These are phyloP conservation scores for Aureobasidium sp. DNA, from an alignment of 2,329 filamentous ascomycete genomes.

Conservation along the genomic window DNA sequence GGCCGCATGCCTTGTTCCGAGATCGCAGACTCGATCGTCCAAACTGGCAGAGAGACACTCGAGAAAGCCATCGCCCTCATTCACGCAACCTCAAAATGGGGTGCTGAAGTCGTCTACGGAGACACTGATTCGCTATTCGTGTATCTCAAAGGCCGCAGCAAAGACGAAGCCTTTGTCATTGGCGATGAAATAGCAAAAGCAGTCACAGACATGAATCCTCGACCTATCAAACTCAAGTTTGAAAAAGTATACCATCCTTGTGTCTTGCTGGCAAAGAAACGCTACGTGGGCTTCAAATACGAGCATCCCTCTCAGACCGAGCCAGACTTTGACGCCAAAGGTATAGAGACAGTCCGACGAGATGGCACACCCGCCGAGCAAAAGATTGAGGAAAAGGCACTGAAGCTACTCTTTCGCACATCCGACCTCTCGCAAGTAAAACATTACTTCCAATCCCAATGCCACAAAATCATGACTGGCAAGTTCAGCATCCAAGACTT, in stretches of 20 bases:
- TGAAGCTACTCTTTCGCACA: slow-evolving; percentile 85
- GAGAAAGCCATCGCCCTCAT: slow-evolving; percentile 91
- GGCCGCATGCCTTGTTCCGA: slow-evolving; percentile 97
- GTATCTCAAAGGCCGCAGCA: slow-evolving; percentile 77
- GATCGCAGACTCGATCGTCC: slow-evolving; percentile 96
- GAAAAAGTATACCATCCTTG: slow-evolving; percentile 98
- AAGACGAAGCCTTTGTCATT: slow-evolving; percentile 83
- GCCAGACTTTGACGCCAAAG: slow-evolving; percentile 94
- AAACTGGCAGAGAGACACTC: slow-evolving; percentile 88
- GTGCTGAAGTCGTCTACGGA: slow-evolving; percentile 93
- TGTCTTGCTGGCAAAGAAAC: slow-evolving; percentile 89
- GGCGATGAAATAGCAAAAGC: slow-evolving; percentile 85
- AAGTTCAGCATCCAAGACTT: slow-evolving; percentile 89
- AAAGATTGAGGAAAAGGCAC: slow-evolving; percentile 88
- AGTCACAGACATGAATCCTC: slow-evolving; percentile 83
- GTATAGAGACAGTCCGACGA: slow-evolving; percentile 92
- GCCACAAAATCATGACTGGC: slow-evolving; percentile 84
- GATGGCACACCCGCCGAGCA: slow-evolving; percentile 94
- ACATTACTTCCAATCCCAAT: slow-evolving; percentile 81
- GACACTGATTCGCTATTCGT: slow-evolving; percentile 96
- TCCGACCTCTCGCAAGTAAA: slow-evolving; percentile 86
- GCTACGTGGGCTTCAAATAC: slow-evolving; percentile 97
- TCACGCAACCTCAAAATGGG: slow-evolving; percentile 80
- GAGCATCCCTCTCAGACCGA: slow-evolving; percentile 66
- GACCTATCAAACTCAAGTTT: slow-evolving; percentile 91